phyloP scores from a whole-genome alignment of 108 stramenopile genomes.

The Conticribra weissflogii region DNA sequence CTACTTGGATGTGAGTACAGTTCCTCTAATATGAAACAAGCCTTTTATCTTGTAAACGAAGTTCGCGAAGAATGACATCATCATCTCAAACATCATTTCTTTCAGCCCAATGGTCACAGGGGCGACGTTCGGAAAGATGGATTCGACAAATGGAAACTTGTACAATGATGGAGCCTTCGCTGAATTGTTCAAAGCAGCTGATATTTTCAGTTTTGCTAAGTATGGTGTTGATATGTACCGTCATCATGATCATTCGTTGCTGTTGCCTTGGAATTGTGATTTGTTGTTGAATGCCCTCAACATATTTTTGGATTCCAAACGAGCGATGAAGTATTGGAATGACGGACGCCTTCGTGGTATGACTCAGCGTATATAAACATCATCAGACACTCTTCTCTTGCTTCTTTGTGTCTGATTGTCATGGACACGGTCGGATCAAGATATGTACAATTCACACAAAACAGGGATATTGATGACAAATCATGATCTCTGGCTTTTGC shows the following conservation, averaged over 20 bases:
- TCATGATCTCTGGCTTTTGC: too few species aligned
- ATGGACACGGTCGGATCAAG: too few species aligned
- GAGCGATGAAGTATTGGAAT: constrained; percentile 37
- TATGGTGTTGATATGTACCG: not conserved
- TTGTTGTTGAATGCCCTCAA: constrained; percentile 33
- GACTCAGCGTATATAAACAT: too few species aligned
- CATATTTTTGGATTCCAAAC: constrained; percentile 12
- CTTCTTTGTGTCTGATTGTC: too few species aligned
- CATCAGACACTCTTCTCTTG: too few species aligned
- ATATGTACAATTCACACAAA: too few species aligned
- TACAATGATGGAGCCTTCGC: constrained; percentile 52
- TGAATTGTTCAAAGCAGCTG: not conserved
- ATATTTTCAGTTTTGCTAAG: constrained; percentile 1
- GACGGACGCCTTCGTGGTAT: constrained; percentile 27
- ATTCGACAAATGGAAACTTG: constrained; percentile 10
- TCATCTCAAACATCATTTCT: constrained; percentile 8
- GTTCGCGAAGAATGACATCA: not conserved
- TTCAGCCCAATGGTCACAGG: constrained; percentile 54
- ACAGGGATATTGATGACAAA: too few species aligned
- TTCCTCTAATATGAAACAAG: not conserved
- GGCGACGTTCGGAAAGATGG: constrained; percentile 22
- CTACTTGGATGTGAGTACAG: constrained; percentile 49
- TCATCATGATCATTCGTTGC: constrained; percentile 18
- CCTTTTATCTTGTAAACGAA: constrained; percentile 6
- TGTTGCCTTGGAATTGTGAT: constrained; percentile 37